These are phyloP conservation scores for Thalassiosira hispida DNA, from an alignment of 352 stramenopile genomes.

Conservation along the genomic window DNA sequence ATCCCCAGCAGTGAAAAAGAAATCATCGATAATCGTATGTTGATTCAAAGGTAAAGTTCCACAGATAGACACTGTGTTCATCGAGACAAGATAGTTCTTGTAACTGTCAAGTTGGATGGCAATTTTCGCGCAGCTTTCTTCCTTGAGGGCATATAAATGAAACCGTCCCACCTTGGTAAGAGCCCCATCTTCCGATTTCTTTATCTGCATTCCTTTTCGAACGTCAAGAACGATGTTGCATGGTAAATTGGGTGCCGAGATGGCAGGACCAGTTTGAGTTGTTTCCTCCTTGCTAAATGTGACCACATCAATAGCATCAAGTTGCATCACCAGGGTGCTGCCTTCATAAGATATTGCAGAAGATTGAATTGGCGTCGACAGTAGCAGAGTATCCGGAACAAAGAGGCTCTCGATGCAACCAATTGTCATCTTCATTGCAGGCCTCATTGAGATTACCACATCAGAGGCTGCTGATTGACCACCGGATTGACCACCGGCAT, in stretches of 20 bases:
- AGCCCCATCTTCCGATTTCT: slow-evolving; percentile 29
- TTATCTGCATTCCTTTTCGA: slow-evolving; percentile 28
- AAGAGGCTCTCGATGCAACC: slow-evolving; percentile 31
- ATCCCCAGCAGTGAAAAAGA: slow-evolving; percentile 21
- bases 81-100: slow-evolving; percentile 24
- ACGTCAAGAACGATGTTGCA: slow-evolving; percentile 26
- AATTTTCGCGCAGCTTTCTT: slow-evolving; percentile 20
- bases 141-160: slow-evolving; percentile 27
- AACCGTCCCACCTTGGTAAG: slow-evolving; percentile 19
- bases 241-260: slow-evolving; percentile 14
- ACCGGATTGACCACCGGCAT: background rate
- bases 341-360: slow-evolving; percentile 34
- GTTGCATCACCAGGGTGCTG: slow-evolving; percentile 17
- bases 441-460: slow-evolving; percentile 24
- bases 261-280: background rate
- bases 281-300: slow-evolving; percentile 12
- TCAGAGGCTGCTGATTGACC: slow-evolving; percentile 12
- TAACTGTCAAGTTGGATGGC: slow-evolving; percentile 30
- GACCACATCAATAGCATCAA: slow-evolving; percentile 36
- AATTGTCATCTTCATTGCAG: slow-evolving; percentile 27
- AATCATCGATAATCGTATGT: slow-evolving; percentile 24
- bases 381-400: slow-evolving; percentile 16
- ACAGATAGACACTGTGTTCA: slow-evolving; percentile 30
- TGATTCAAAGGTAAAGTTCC: slow-evolving; percentile 28
- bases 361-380: slow-evolving; percentile 30